phyloP scores from a whole-genome alignment of 495 filamentous ascomycete genomes.

The Penicillium lagena region DNA sequence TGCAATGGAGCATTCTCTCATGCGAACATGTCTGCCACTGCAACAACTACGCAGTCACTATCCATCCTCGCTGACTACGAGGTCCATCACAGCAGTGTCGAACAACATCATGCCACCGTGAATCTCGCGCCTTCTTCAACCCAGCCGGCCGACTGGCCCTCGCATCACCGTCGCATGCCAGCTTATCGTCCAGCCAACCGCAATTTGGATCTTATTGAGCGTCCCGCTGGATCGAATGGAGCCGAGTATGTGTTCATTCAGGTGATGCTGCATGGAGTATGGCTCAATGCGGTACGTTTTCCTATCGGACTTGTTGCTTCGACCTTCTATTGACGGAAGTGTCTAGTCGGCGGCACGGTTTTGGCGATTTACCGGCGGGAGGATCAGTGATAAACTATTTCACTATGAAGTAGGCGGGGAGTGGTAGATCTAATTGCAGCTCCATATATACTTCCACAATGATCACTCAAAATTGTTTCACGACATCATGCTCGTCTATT shows the following conservation, averaged over 20 bases:
- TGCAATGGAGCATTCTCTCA: background rate
- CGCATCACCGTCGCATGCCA: constrained; percentile 42
- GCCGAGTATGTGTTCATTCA: constrained; percentile 40
- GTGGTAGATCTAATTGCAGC: constrained; percentile 21
- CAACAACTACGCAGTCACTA: constrained; percentile 25
- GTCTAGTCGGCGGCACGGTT: constrained; percentile 25
- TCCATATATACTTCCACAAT: no score
- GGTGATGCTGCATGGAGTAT: constrained; percentile 47
- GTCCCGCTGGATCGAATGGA: constrained; percentile 35
- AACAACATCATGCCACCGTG: constrained; percentile 1
- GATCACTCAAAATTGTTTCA: no score
- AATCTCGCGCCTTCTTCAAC: constrained; percentile 1
- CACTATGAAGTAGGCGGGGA: constrained; percentile 46
- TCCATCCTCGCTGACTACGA: constrained; percentile 43
- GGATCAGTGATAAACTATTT: constrained; percentile 35
- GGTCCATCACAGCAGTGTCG: constrained; percentile 30
- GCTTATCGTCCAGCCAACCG: constrained; percentile 42
- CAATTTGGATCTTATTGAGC: constrained; percentile 29
- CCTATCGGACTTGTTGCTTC: background rate
- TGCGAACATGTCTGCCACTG: constrained; percentile 31
- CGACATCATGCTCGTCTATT: no score
- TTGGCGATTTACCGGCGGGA: constrained; percentile 40
- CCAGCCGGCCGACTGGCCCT: constrained; percentile 32
- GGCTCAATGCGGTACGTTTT: constrained; percentile 45
- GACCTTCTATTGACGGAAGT: background rate